Evolutionary conservation across 2,329 filamentous ascomycete genomes (phyloP).

Genomic region (Penicillium sclerotigenum): DNA sequence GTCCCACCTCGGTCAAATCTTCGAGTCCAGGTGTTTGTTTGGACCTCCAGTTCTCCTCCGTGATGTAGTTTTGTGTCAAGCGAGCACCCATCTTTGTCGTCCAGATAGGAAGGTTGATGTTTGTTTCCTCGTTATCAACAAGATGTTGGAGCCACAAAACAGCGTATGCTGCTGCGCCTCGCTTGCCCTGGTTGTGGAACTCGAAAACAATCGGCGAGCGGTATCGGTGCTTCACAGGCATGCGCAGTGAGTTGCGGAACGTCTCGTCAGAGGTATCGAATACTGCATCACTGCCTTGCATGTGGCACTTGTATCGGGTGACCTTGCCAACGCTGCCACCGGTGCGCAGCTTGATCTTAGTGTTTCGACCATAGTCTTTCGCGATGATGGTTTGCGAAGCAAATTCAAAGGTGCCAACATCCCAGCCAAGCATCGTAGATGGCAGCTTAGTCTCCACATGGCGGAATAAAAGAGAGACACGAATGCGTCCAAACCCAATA

Average conservation of each 20-base stretch:
- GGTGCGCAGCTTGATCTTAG: slow-evolving; percentile 74
- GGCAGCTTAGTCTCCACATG: slow-evolving; percentile 83
- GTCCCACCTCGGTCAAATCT: slow-evolving; percentile 74
- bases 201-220: slow-evolving; percentile 87
- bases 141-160: slow-evolving; percentile 83
- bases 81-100: slow-evolving; percentile 70
- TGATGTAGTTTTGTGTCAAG: slow-evolving; percentile 89
- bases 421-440: slow-evolving; percentile 84
- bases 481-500: slow-evolving; percentile 83
- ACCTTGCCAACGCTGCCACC: slow-evolving; percentile 77
- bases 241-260: slow-evolving; percentile 58
- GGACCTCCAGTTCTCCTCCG: slow-evolving; percentile 66
- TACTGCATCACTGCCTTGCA: slow-evolving; percentile 58
- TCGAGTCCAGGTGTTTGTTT: slow-evolving; percentile 66
- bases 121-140: slow-evolving; percentile 70
- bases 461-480: slow-evolving; percentile 85
- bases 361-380: slow-evolving; percentile 57
- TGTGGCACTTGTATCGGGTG: slow-evolving; percentile 59
- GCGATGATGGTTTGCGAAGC: slow-evolving; percentile 66
- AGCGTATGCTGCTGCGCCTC: slow-evolving; percentile 70
- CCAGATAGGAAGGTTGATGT: slow-evolving; percentile 89
- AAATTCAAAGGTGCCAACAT: slow-evolving; percentile 93
- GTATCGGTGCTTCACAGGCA: slow-evolving; percentile 89
- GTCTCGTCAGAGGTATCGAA: slow-evolving; percentile 56
- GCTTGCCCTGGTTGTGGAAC: slow-evolving; percentile 68